Percentiles rank a stretch among this genome's conserved stretches.
Conservation (phyloP, 768 basidiomycete species). For the Agaricus blazei region DNA sequence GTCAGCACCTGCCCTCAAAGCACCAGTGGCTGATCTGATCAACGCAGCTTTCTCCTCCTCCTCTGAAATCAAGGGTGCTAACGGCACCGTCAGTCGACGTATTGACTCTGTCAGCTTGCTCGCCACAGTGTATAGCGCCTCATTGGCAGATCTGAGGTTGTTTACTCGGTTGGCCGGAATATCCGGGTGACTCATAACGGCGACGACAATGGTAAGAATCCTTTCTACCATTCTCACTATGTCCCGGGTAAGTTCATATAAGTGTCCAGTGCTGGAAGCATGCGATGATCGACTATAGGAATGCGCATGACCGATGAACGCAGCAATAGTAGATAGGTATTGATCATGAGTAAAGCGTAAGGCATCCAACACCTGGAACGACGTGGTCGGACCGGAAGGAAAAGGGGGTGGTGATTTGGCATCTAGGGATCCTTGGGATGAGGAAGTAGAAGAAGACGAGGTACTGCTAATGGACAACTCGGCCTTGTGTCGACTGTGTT, state of each 20-base stretch:
- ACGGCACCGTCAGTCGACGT: slow-evolving; percentile 59
- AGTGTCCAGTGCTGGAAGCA: slow-evolving; percentile 87
- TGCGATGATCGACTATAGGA: slow-evolving; percentile 87
- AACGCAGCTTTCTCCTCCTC: slow-evolving; percentile 78
- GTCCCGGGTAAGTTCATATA: slow-evolving; percentile 94
- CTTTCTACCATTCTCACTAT: slow-evolving; percentile 92
- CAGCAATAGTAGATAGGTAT: slow-evolving; percentile 90
- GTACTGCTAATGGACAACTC: slow-evolving; percentile 63
- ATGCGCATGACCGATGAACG: slow-evolving; percentile 96
- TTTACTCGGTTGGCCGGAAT: slow-evolving; percentile 59
- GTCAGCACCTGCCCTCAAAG: slow-evolving; percentile 83
- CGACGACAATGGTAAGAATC: slow-evolving; percentile 86
- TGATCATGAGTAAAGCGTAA: slow-evolving; percentile 84
- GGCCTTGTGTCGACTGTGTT: slow-evolving; percentile 34
- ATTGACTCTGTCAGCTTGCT: slow-evolving; percentile 86
- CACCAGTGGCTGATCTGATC: slow-evolving; percentile 81
- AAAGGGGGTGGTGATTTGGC: slow-evolving; percentile 48
- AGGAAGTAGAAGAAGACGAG: slow-evolving; percentile 66
- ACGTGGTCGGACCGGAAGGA: slow-evolving; percentile 67
- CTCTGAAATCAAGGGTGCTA: slow-evolving; percentile 50
- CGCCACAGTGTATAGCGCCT: slow-evolving; percentile 79
- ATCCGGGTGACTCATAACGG: slow-evolving; percentile 73
- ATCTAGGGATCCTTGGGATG: slow-evolving; percentile 53
- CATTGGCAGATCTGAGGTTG: slow-evolving; percentile 66
- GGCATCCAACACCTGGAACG: slow-evolving; percentile 66